Percentiles rank a stretch among this genome's conserved stretches.
These are phyloP conservation scores for Pseudogymnoascus sp. DNA, from an alignment of 2,329 filamentous ascomycete species.

Conservation along the genomic window DNA sequence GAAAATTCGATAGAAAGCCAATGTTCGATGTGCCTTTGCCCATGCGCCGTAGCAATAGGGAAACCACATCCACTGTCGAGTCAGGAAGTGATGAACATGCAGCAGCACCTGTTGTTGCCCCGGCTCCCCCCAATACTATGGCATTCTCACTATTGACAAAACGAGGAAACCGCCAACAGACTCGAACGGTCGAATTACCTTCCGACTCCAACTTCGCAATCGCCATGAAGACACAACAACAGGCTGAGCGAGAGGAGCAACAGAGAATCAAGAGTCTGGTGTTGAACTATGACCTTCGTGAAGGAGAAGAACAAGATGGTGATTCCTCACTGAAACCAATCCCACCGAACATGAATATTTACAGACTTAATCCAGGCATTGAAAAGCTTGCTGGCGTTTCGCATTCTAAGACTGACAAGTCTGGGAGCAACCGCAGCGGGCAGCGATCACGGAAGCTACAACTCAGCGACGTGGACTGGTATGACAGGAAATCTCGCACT, in stretches of 20 bases:
- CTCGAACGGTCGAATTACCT: slow-evolving; percentile 80
- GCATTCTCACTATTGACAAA: slow-evolving; percentile 95
- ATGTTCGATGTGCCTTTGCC: slow-evolving; percentile 97
- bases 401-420: slow-evolving; percentile 28
- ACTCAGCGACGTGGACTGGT: slow-evolving; percentile 97
- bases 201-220: slow-evolving; percentile 91
- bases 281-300: slow-evolving; percentile 88
- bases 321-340: slow-evolving; percentile 39
- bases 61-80: slow-evolving; percentile 35
- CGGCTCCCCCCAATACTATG: slow-evolving; percentile 58
- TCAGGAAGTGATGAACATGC: slow-evolving; percentile 31
- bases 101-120: slow-evolving; percentile 23
- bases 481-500: slow-evolving; percentile 33
- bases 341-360: slow-evolving; percentile 42
- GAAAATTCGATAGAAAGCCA: slow-evolving; percentile 91
- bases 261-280: slow-evolving; percentile 98
- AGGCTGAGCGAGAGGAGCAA: slow-evolving; percentile 91
- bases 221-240: slow-evolving; percentile 91
- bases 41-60: slow-evolving; percentile 64
- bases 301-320: slow-evolving; percentile 75
- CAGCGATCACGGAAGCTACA: slow-evolving; percentile 87
- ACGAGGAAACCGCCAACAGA: slow-evolving; percentile 89
- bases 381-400: slow-evolving; percentile 41
- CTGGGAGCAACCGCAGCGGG: slow-evolving; percentile 43
- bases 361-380: slow-evolving; percentile 45